Percentiles rank a stretch among this genome's conserved stretches.
phyloP scores from a whole-genome alignment of 2,329 filamentous ascomycete genomes.

The Hymenoscyphus linearis region DNA sequence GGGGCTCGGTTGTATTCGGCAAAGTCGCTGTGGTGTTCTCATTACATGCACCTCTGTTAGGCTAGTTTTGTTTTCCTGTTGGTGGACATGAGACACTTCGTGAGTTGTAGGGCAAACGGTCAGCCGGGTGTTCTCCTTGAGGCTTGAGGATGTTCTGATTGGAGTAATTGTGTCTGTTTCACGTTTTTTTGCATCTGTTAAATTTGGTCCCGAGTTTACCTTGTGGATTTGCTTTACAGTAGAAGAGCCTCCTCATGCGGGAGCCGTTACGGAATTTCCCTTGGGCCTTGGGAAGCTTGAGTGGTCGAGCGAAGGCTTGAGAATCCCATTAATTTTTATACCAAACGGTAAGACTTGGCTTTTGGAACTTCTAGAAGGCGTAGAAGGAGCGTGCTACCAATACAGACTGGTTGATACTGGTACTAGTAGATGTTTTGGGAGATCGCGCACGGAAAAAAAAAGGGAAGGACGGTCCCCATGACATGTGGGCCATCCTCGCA shows the following conservation, averaged over 20 bases:
- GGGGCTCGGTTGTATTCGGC: neutral
- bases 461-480: neutral
- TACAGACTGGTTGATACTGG: no score
- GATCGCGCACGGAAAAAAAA: neutral
- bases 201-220: neutral
- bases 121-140: neutral
- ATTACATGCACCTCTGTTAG: neutral
- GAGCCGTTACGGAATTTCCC: neutral
- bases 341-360: neutral
- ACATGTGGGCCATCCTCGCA: neutral
- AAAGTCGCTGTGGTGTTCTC: neutral
- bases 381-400: neutral
- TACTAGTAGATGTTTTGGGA: neutral
- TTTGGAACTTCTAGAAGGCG: neutral
- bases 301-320: neutral
- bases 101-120: neutral
- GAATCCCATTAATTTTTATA: neutral
- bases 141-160: neutral
- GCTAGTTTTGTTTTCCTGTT: neutral
- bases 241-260: neutral
- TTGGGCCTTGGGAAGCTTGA: neutral
- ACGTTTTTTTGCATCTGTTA: neutral
- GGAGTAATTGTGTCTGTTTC: neutral
- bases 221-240: no score
- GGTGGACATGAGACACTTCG: neutral